A percentile compares a stretch with the other conserved stretches of the same genome.
phyloP scores from a whole-genome alignment of 2,329 filamentous ascomycete genomes.

The Bertia moriformis region DNA sequence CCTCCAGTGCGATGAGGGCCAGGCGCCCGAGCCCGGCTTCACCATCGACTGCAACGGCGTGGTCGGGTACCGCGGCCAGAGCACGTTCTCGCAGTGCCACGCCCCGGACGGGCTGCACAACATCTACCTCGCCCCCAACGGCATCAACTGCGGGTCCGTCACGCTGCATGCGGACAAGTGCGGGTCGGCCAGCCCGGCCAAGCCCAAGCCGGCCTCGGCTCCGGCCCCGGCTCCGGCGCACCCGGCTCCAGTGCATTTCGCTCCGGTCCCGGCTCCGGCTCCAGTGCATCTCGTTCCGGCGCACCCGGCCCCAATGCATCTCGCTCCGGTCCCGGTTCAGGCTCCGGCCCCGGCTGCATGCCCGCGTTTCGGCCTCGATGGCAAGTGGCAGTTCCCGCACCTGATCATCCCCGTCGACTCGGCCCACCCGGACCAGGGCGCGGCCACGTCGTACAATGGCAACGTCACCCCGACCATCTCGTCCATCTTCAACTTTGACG shows the following conservation, averaged over 20 bases:
- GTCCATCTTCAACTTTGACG: not conserved
- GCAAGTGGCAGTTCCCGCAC: not conserved
- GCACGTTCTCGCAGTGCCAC: not conserved
- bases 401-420: not conserved
- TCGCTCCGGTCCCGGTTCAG: no score
- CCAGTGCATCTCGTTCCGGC: not conserved
- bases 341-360: not conserved
- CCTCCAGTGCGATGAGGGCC: not conserved
- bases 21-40: not conserved
- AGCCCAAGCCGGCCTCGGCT: not conserved
- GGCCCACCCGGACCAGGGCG: not conserved
- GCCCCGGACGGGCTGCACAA: not conserved
- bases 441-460: not conserved
- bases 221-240: not conserved
- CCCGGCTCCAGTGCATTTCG: not conserved
- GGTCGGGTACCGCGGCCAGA: not conserved
- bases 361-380: not conserved
- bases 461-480: not conserved
- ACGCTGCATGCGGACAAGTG: no score
- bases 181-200: no score
- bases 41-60: not conserved
- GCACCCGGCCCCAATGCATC: not conserved
- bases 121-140: not conserved
- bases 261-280: not conserved
- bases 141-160: no score